phyloP scores from a whole-genome alignment of 768 basidiomycete genomes.

The Boletus rufocinnamomeus region DNA sequence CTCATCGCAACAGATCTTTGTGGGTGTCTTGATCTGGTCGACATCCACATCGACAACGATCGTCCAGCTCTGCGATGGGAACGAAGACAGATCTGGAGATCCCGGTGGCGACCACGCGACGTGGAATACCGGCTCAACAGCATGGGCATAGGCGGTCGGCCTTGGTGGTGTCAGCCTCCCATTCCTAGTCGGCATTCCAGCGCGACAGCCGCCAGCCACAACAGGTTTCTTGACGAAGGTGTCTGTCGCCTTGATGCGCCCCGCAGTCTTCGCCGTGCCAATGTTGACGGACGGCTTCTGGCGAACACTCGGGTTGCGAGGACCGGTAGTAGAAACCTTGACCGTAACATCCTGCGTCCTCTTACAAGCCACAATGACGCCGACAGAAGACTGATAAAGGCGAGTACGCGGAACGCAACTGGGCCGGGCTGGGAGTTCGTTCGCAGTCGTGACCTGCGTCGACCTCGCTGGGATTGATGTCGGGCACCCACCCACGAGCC shows the following conservation, averaged over 20 bases:
- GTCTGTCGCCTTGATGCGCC: background rate
- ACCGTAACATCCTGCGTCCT: background rate
- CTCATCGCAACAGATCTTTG: background rate
- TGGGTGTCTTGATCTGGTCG: background rate
- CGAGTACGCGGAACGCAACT: constrained; percentile 4
- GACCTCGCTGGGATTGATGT: too few species aligned
- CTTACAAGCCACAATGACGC: background rate
- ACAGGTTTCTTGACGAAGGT: background rate
- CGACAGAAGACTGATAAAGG: background rate
- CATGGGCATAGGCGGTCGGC: background rate
- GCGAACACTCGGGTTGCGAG: too few species aligned
- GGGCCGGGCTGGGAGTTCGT: background rate
- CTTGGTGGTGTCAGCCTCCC: background rate
- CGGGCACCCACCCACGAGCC: too few species aligned
- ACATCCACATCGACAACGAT: background rate
- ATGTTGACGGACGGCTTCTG: background rate
- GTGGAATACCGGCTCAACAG: too few species aligned
- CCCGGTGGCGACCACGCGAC: background rate
- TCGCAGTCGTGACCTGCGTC: background rate
- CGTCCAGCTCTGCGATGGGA: constrained; percentile 10
- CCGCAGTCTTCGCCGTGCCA: background rate
- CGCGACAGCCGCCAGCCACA: background rate
- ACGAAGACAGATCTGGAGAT: constrained; percentile 2
- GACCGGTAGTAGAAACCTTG: background rate
- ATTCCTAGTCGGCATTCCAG: background rate